phyloP scores from a whole-genome alignment of 352 stramenopile genomes.

The Pythium brachiatum region DNA sequence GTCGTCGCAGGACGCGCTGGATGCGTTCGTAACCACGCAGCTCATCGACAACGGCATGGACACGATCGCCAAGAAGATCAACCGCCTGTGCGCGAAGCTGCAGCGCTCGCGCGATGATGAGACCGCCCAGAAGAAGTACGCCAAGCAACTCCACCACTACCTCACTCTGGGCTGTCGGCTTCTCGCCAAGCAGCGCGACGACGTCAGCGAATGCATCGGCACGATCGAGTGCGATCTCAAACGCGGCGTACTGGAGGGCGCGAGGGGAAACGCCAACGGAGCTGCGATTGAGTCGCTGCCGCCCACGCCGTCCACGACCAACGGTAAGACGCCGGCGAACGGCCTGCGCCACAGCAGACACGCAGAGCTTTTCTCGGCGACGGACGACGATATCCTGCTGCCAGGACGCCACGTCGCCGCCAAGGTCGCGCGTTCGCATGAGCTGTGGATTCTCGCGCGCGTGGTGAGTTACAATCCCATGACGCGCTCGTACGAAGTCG shows the following conservation, averaged over 20 bases:
- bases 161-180: constrained; percentile 55
- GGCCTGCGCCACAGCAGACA: constrained; percentile 18
- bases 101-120: constrained; percentile 28
- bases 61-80: constrained; percentile 55
- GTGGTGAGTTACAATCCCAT: constrained; percentile 88
- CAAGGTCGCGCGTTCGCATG: constrained; percentile 73
- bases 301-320: constrained; percentile 20
- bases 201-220: constrained; percentile 51
- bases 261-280: constrained; percentile 17
- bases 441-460: constrained; percentile 92
- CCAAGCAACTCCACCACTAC: constrained; percentile 62
- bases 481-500: constrained; percentile 94
- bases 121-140: constrained; percentile 41
- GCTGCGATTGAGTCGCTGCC: constrained; percentile 20
- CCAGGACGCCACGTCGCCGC: constrained; percentile 62
- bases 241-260: constrained; percentile 30
- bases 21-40: constrained; percentile 72
- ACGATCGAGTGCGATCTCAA: constrained; percentile 54
- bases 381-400: constrained; percentile 41
- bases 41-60: constrained; percentile 84
- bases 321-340: constrained; percentile 18
- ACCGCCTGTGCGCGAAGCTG: constrained; percentile 56
- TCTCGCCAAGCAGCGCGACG: constrained; percentile 47
- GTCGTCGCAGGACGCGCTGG: constrained; percentile 46
- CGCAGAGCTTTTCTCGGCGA: background rate